Base-by-base conservation (phyloP, 2,329 filamentous ascomycete genomes). In the Stachybotrys elegans region DNA sequence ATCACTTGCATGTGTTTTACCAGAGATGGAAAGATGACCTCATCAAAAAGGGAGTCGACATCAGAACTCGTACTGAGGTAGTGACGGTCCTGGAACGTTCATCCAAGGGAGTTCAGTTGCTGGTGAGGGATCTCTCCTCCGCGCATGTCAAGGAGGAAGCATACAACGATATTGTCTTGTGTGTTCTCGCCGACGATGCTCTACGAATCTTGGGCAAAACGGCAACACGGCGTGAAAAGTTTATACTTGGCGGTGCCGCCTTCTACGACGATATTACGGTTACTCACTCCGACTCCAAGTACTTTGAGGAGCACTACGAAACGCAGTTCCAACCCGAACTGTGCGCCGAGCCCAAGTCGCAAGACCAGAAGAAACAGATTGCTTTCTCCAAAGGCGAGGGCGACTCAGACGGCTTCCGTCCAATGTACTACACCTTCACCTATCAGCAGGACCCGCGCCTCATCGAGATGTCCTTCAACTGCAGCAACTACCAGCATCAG, bases 401-500 rank as follows among this genome's bases (percentile, higher is more conserved):
- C 47, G 59, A 73, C 72, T 27, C 79, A 70, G 73, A 58, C 22
- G 73, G 72, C 17, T 84, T 79, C 67, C 69, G 72, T 40, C 79
- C 80, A 42, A 84, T 84, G 80, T 84, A 84, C 64, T 76, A 76
- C 55, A 84, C 79, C 51, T 78, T 81, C 44, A 75, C 72, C 42
- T 84, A 84, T 57, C 61, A 68, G 0, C 47, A 72, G 13, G 74
- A 83, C 51, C 69, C 71, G 1, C 74, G 67, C 3, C 77, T 80
- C 54, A 75, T 84, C 7, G 80, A 84, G 58, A 84, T 84, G 81
- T 83, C 77, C 45, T 89, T 88, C 62, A 83, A 89, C 60, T 86
- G 82, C 65, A 84, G 81, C 29, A 86, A 87, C 58, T 88, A 88
- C 62, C 84, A 89, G 58, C 74, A 81, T 36, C 84, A 88, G 57